Percentiles rank a stretch among this genome's conserved stretches.
Evolutionary conservation across 129 eudicot genomes (phyloP).

Genomic region (Tagetes patula): DNA sequence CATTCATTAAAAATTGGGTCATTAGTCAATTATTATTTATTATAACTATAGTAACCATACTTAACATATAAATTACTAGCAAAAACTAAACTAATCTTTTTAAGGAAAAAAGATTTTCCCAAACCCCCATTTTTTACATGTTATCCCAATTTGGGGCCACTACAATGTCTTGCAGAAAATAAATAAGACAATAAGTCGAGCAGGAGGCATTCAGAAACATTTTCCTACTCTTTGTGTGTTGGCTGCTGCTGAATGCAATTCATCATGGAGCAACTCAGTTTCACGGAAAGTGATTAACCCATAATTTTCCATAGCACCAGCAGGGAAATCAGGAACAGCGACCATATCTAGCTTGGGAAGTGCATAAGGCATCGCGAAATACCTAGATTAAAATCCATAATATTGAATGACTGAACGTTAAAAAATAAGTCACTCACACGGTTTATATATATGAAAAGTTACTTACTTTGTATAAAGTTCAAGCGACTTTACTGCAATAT

Average conservation of each 20-base stretch:
- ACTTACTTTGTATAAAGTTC: slow-evolving; percentile 50
- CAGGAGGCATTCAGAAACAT: neutral
- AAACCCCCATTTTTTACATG: neutral
- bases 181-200: slow-evolving; percentile 12
- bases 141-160: slow-evolving; percentile 7
- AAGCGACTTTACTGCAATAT: slow-evolving; percentile 46
- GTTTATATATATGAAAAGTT: neutral
- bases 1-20: neutral
- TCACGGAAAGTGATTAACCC: slow-evolving; percentile 52
- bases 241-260: slow-evolving; percentile 51
- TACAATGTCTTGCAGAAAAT: neutral
- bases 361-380: slow-evolving; percentile 51
- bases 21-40: no score
- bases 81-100: neutral
- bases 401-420: neutral
- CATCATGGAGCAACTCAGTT: slow-evolving; percentile 49
- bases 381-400: slow-evolving; percentile 31
- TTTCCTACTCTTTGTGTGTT: slow-evolving; percentile 51
- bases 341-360: slow-evolving; percentile 69
- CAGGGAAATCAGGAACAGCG: slow-evolving; percentile 55
- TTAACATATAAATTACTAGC: neutral
- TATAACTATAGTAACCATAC: no score
- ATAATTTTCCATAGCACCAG: slow-evolving; percentile 65
- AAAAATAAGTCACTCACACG: neutral
- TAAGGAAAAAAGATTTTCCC: neutral